Evolutionary conservation across 805 yeast genomes (phyloP), one percentile per base, ranked within the genome.

Genomic region (Candida saitoana): DNA sequence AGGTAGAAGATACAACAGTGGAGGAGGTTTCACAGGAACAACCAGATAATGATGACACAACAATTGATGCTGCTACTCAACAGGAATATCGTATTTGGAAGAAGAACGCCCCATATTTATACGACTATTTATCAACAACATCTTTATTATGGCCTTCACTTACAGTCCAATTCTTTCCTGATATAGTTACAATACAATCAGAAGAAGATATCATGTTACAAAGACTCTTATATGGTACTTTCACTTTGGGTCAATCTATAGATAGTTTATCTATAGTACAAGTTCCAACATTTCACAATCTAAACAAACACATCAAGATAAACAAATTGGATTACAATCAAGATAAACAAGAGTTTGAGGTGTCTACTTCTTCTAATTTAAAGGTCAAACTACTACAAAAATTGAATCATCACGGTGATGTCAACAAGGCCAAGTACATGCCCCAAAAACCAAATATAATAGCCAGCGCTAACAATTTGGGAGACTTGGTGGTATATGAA

Each of bases 401-500:
- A 35, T 80, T 86, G n/a, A 70, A 76, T 25, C 88, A 81, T 49
- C 59, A 65, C 1, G 89, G 87, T 2, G 93, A 84, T 48, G 82
- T 89, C 42, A 87, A 87, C 56, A 75, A 77, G 46, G 81, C 85
- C 0, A 70, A 83, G 29, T 78, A 76, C 52, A 77, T 86, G 80
- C 95, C 96, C 0, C 91, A 84, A 50, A 90, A 90, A 53, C 93
- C 93, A 1, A 93, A 89, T 54, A 55, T 90, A 4, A 71, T 90
- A 4, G 87, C 90, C 2, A 76, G 88, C 15, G 77, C 81, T 7
- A 79, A 85, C 34, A 78, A 83, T 33, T 58, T 65, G 24, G 96
- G 96, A 1, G 67, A 74, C 11, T 67, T 83, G 9, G 77, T 73
- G 39, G 63, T 90, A 3, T 87, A 82, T 60, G 95, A 90, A 59